These are phyloP conservation scores for Eragrostis curvula DNA, from an alignment of 176 grass and related monocot species.

Conservation along the genomic window DNA sequence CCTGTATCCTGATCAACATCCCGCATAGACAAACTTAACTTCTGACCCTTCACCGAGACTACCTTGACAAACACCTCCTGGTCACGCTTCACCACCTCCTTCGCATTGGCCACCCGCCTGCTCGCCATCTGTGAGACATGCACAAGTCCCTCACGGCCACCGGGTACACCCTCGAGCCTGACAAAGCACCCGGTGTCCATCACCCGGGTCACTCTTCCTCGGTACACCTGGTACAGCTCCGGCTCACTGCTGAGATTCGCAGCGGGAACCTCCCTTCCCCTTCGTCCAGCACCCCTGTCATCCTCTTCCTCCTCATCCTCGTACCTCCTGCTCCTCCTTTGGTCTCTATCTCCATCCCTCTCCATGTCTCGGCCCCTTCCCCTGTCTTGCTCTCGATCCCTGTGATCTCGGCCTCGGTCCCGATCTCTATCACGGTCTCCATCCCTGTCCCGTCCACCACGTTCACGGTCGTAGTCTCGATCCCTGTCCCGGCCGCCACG, in stretches of 20 bases:
- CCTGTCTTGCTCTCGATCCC: constrained; percentile 30
- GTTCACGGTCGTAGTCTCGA: neutral
- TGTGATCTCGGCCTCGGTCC: constrained; percentile 28
- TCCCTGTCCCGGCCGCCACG: constrained; percentile 23
- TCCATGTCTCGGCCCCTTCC: constrained; percentile 48
- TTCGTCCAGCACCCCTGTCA: constrained; percentile 32
- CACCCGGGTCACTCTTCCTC: constrained; percentile 71
- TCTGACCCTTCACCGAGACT: constrained; percentile 74
- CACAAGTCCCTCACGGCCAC: constrained; percentile 75
- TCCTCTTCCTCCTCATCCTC: constrained; percentile 49
- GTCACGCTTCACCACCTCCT: constrained; percentile 79
- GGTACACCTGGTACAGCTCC: constrained; percentile 76
- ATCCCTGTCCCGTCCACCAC: constrained; percentile 35
- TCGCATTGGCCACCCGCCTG: constrained; percentile 65
- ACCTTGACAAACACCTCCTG: constrained; percentile 88
- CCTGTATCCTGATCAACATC: constrained; percentile 94
- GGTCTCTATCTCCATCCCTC: constrained; percentile 33
- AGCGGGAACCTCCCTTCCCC: constrained; percentile 24
- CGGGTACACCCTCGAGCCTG: constrained; percentile 60
- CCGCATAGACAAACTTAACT: constrained; percentile 74
- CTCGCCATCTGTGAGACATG: constrained; percentile 84
- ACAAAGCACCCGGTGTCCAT: constrained; percentile 90
- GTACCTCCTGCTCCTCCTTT: constrained; percentile 54
- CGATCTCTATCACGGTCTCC: constrained; percentile 39
- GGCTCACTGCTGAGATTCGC: constrained; percentile 53